Evolutionary conservation across 495 filamentous ascomycete species (phyloP), one percentile per base, ranked within the genome.

Genomic region (Copromyces sp.): DNA sequence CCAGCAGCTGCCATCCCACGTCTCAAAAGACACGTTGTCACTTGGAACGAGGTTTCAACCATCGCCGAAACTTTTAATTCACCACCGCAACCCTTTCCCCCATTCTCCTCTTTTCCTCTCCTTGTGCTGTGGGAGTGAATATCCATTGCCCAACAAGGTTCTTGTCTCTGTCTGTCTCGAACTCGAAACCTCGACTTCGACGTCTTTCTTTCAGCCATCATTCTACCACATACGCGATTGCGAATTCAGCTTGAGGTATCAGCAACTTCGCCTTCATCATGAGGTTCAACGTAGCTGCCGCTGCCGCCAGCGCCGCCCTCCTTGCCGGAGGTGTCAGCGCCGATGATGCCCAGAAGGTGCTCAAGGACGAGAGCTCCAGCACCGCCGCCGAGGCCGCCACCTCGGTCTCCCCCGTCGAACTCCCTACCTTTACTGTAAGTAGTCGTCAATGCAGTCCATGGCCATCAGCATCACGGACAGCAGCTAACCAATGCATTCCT

Each of bases 381-480:
- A 78, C 79, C 17, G 77, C 77, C 71, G 76, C 80, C 29, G 84
- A 88, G 79, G 83, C 89, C 16, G 87, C 92, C 35, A 83, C 87
- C 47, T 84, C 90, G 72, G 84, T 86, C 35, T 82, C 83, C 59
- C 75, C 80, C 53, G 53, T 35, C 53, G 86, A 89, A 80, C 89
- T 91, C 76, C 94, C 95, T 32, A 93, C 90, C 68, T 98, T 97
- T 81, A 97, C 94, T 71, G 94, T 97, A 84, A 86, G 94, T 68
- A 41, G 53, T 68, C 47, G 12, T 61, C 84, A 69, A 53, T 47
- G 45, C 69, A 45, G 4, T 16, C 35, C 24, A 44, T 39, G 35
- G 20, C 14, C 16, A 4, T 2, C 17, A n/a, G 9, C 44, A 5
- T 17, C n/a, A 71, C 38, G 3, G 1, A 53, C 20, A 71, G 32